Evolutionary conservation across 164 flowering plant species (phyloP).

Genomic region (Santalum album): DNA sequence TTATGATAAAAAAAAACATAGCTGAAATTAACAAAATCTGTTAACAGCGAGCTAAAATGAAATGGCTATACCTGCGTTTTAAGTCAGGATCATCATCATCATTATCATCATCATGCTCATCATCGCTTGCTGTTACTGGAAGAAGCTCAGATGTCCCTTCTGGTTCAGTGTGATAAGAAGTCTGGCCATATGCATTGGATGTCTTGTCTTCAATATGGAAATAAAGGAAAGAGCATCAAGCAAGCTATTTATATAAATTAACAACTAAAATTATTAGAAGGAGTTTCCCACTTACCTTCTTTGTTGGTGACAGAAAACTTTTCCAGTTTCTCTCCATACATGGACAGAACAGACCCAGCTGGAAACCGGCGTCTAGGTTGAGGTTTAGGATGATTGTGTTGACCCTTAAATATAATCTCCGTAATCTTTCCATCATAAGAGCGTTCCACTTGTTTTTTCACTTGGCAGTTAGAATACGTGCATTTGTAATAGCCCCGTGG

Average conservation of each 20-base stretch:
- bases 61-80: constrained; percentile 7
- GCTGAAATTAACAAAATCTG: neutral
- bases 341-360: neutral
- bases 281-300: neutral
- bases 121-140: constrained; percentile 1
- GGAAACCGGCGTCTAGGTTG: constrained; percentile 4
- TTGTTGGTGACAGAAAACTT: neutral
- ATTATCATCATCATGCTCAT: constrained; percentile 3
- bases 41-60: too few species aligned
- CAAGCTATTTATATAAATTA: constrained; percentile 1
- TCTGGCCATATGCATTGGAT: constrained; percentile 8
- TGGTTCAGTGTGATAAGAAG: neutral
- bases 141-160: neutral
- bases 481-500: constrained; percentile 5
- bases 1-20: neutral
- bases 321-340: neutral
- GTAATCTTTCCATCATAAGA: constrained; percentile 3
- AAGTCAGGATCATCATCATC: neutral
- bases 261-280: neutral
- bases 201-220: constrained; percentile 7
- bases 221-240: constrained; percentile 1
- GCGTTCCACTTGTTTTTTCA: constrained; percentile 6
- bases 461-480: constrained; percentile 2
- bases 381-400: constrained; percentile 5
- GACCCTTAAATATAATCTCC: constrained; percentile 3